Conservation (phyloP, 2,329 filamentous ascomycete species). For the Colletotrichum sp. region DNA sequence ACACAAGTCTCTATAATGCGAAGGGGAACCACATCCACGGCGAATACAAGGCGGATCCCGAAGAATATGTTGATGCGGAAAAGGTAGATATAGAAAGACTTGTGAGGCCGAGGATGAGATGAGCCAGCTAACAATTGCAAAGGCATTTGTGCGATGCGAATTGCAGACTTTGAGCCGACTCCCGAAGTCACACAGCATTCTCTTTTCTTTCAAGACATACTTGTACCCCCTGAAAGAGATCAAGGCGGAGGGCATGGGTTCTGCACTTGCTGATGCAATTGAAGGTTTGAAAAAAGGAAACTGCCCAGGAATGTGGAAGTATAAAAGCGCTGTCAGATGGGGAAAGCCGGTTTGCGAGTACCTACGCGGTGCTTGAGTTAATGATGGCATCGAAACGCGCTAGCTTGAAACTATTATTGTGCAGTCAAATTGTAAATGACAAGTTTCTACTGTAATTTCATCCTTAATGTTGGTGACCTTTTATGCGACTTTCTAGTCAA, state of each 20-base stretch:
- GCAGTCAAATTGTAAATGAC: not conserved
- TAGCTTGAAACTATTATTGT: not conserved
- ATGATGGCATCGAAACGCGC: not conserved
- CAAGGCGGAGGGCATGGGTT: constrained; percentile 53
- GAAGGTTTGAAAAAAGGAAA: constrained; percentile 56
- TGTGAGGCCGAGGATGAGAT: not conserved
- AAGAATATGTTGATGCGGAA: constrained; percentile 42
- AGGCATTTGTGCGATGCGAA: constrained; percentile 49
- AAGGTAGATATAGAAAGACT: constrained; percentile 27
- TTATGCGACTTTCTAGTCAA: not conserved
- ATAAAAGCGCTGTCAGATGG: constrained; percentile 56
- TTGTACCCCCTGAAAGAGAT: constrained; percentile 53
- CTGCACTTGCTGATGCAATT: constrained; percentile 53
- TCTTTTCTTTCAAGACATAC: constrained; percentile 64
- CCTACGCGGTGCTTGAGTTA: constrained; percentile 34
- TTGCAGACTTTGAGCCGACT: constrained; percentile 57
- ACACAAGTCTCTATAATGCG: constrained; percentile 44
- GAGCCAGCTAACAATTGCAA: constrained; percentile 19
- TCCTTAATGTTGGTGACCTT: not conserved
- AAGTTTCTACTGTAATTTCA: not conserved
- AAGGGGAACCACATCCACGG: constrained; percentile 40
- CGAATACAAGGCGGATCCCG: constrained; percentile 34
- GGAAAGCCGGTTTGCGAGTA: constrained; percentile 51
- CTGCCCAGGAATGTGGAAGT: constrained; percentile 57
- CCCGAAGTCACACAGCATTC: constrained; percentile 47